Evolutionary conservation across 2,329 filamentous ascomycete species (phyloP).

Genomic region (Kalaharituber pfeilii): DNA sequence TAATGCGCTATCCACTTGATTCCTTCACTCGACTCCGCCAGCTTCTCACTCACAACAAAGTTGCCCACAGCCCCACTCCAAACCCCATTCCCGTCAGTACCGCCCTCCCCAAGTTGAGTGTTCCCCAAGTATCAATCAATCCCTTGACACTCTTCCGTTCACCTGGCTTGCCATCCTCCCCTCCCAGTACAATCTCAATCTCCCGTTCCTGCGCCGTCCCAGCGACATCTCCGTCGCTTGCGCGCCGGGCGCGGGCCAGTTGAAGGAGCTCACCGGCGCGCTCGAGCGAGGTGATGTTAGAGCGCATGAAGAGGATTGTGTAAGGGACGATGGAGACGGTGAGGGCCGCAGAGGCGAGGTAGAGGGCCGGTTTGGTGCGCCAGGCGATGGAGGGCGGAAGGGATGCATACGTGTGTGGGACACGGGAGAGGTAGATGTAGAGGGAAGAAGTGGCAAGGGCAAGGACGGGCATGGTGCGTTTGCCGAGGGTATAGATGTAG

Average conservation of each 20-base stretch:
- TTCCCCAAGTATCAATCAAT: not conserved
- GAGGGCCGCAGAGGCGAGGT: not conserved
- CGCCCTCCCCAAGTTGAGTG: not conserved
- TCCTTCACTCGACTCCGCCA: too few species aligned
- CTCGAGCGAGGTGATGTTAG: not conserved
- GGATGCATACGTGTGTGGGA: conserved; percentile 1
- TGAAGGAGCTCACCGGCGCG: not conserved
- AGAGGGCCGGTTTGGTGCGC: not conserved
- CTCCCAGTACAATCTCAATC: not conserved
- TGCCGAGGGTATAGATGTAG: conserved; percentile 4
- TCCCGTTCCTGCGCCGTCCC: not conserved
- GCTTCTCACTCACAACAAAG: too few species aligned
- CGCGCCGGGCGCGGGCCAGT: not conserved
- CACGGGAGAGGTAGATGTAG: conserved; percentile 1
- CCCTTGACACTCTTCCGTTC: not conserved
- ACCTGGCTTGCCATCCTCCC: not conserved
- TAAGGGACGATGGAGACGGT: not conserved
- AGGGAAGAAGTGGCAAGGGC: not conserved
- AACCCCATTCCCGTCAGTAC: not conserved
- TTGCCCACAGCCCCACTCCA: not conserved
- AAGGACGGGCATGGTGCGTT: conserved; percentile 3
- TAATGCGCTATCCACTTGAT: too few species aligned
- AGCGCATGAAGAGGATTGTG: not conserved
- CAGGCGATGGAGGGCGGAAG: not conserved
- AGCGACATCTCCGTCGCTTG: not conserved